Evolutionary conservation across 2,329 filamentous ascomycete genomes (phyloP), one percentile per base, ranked within the genome.

Genomic region (Proliferodiscus dingleyae): DNA sequence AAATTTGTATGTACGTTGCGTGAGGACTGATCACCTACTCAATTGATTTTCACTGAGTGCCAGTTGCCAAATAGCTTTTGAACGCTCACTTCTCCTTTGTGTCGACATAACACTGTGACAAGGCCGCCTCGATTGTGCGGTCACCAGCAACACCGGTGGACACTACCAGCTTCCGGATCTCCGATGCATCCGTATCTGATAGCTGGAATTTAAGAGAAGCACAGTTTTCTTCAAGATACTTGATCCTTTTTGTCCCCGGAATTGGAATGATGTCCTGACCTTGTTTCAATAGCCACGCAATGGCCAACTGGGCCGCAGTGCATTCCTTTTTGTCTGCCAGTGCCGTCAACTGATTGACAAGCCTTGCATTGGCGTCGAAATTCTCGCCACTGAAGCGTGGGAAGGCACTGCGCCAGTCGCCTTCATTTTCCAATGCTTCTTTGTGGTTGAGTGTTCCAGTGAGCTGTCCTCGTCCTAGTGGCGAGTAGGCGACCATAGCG

Each of bases 211-310:
- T n/a, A n/a, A n/a, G n/a, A n/a, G n/a, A n/a, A n/a, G n/a, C n/a
- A n/a, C n/a, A n/a, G n/a, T n/a, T n/a, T n/a, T n/a, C n/a, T n/a
- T n/a, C n/a, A n/a, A n/a, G n/a, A n/a, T n/a, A n/a, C n/a, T n/a
- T n/a, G n/a, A n/a, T n/a, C n/a, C n/a, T 71, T 60, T 70, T 74
- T 0, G 73, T 77, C 2, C 72, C 74, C 0, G 71, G 77, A 41
- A 76, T 85, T 0, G 82, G 77, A 55, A 80, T 73, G 40, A 85
- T 68, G 53, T 81, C 75, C 2, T 74, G 68, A 0, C 77, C 77
- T 55, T 84, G 79, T 3, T 72, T 72, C 52, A 81, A 55, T 45
- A 85, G 54, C 80, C 81, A 86, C 0, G 81, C 81, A 22, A 85
- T 66, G 1, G 77, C 74, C 24, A 87, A 59, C 58, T 87, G 75